phyloP scores from a whole-genome alignment of 331 rosid species.

The Quercus phellos region DNA sequence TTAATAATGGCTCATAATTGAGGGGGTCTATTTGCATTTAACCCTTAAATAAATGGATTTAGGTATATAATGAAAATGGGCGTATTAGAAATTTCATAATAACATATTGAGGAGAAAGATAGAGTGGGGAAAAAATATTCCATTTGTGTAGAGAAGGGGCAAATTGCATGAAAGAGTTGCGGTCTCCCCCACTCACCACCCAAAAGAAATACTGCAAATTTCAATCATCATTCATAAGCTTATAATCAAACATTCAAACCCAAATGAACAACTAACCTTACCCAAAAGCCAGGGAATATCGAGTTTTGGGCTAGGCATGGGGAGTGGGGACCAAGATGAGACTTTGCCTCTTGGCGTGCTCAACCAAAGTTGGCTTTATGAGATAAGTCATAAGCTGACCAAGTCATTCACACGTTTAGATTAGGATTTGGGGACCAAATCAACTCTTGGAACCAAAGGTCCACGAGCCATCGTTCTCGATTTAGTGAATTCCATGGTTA shows the following conservation, averaged over 20 bases:
- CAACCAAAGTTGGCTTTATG: slow-evolving; percentile 1
- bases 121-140: not conserved
- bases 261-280: not conserved
- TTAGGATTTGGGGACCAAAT: slow-evolving; percentile 17
- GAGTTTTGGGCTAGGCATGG: not conserved
- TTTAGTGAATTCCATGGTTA: not conserved
- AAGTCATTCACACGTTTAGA: slow-evolving; percentile 8
- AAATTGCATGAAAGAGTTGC: slow-evolving; percentile 24
- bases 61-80: too few relatives aligned
- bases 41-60: too few relatives aligned
- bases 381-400: slow-evolving; percentile 36
- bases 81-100: too few relatives aligned
- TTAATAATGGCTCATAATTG: too few relatives aligned
- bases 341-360: slow-evolving; percentile 15
- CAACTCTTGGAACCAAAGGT: not conserved
- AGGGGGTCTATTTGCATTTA: too few relatives aligned
- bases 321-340: not conserved
- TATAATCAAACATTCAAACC: not conserved
- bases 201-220: too few relatives aligned
- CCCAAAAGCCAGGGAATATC: not conserved
- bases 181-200: slow-evolving; percentile 7
- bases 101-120: not conserved
- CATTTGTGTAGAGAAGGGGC: slow-evolving; percentile 19
- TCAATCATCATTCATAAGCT: not conserved
- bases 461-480: not conserved